A percentile compares a stretch with the other conserved stretches of the same genome.
phyloP scores from a whole-genome alignment of 2,329 filamentous ascomycete genomes.

The Lecanicillium sp. region DNA sequence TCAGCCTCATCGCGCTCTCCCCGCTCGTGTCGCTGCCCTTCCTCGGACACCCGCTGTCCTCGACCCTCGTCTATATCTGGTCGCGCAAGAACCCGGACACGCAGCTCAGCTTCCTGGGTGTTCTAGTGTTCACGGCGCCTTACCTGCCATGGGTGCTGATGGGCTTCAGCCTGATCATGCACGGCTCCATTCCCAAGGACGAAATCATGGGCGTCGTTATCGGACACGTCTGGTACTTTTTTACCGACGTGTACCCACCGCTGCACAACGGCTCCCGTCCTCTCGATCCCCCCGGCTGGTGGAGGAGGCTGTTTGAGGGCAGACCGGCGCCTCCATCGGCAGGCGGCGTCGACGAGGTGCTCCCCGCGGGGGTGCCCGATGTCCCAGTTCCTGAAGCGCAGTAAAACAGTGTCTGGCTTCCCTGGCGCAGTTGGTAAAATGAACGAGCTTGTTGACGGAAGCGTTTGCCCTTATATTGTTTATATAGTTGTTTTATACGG shows the following conservation, averaged over 20 bases:
- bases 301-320: conserved; percentile 77
- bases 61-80: conserved; percentile 96
- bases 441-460: not conserved
- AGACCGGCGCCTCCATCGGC: conserved; percentile 41
- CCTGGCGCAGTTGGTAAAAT: conserved; percentile 1
- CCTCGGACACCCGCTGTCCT: conserved; percentile 86
- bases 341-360: conserved; percentile 27
- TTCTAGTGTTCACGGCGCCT: conserved; percentile 87
- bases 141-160: conserved; percentile 96
- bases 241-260: conserved; percentile 91
- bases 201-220: conserved; percentile 94
- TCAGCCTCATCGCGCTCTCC: conserved; percentile 72
- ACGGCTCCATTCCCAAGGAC: conserved; percentile 85
- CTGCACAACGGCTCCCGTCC: conserved; percentile 79
- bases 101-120: conserved; percentile 77
- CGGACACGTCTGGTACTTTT: conserved; percentile 97
- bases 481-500: not conserved
- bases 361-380: conserved; percentile 7
- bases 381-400: conserved; percentile 6
- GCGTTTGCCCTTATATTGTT: not conserved
- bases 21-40: conserved; percentile 89
- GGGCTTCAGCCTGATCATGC: conserved; percentile 84
- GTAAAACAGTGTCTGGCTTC: conserved; percentile 4
- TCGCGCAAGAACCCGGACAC: conserved; percentile 90
- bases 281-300: conserved; percentile 84